Base-by-base conservation (phyloP, 371 early-diverging fungal species). In the Nosema granulosis region DNA sequence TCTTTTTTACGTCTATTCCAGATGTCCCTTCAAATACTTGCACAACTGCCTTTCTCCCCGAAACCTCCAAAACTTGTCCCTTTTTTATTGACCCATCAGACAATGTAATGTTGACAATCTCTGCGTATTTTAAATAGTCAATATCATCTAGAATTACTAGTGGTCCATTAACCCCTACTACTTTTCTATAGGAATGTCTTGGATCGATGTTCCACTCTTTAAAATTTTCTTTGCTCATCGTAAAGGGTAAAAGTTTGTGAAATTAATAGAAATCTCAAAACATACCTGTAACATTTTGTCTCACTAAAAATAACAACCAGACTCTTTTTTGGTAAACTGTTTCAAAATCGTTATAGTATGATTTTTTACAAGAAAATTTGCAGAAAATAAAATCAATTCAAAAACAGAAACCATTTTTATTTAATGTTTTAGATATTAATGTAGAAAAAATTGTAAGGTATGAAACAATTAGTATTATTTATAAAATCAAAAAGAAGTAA, bases 1-100 rank as follows among this genome's bases (percentile, higher is more conserved):
- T 96, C 52, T 90, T 88, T 87, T 94, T 95, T 63, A 93, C 92
- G 86, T 99, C 98, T 71, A 99, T 91, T 67, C 98, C 99, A 16
- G 93, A 81, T 1, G 97, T 99, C 52, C 99, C 98, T 87, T 99
- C 98, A 85, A 97, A 99, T 63, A 97, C 96, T 88, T 99, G 98
- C 68, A 99, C 94, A 59, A 99, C 89, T 24, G 97, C 99, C 77
- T 91, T 91, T 84, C 93, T 94, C 70, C 99, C 99, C 82, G 90
- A 90, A 52, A 97, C 94, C 87, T 99, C 99, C 54, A 97, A 88
- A 54, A 97, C 97, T 84, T 99, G 96, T 72, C 99, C 99, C 32
- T 93, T 89, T 80, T 97, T 92, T 80, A 89, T 89, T 62, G 92
- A 88, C 35, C 96, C 96, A 85, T 99, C 96, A 28, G 96, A 92